Evolutionary conservation across 345 rosid genomes (phyloP), one percentile per base, ranked within the genome.

Genomic region (Syzygium grande): DNA sequence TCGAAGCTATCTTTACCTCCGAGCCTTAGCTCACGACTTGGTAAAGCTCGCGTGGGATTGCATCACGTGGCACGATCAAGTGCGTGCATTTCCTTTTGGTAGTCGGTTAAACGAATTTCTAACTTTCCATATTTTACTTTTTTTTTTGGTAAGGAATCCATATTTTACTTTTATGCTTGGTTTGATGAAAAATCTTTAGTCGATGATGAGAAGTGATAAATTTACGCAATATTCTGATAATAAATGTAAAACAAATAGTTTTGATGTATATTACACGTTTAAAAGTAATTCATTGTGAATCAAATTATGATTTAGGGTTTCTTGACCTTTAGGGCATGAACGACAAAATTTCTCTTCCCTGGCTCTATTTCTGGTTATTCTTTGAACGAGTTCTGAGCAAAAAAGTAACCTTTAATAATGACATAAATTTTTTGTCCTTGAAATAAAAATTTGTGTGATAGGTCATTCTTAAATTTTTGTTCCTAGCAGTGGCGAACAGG

Each of bases 61-160:
- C 3, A 11, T 55, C 27, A 9, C 2, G 4, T 0, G 27, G 1
- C 59, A 21, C 5, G 11, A 55, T 55, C 59, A 55, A 9, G 3
- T 55, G 27, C 22, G 12, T 21, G 12, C 27, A 55, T 55, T 55
- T 55, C 11, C 27, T 22, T 55, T 22, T 9, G 59, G 59, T 21
- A 23, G 59, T 1, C 12, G 1, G 27, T 22, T 55, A 21, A 3
- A 55, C 1, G 22, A 55, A 22, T 55, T 0, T 55, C 27, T 55
- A 55, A 55, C 22, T 22, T 22, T 55, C 11, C 27, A 55, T 55
- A 55, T 22, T 55, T 55, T 21, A 55, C 59, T 22, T 55, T 22
- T 55, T n/a, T n/a, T n/a, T n/a, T n/a, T n/a, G n/a, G n/a, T n/a
- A n/a, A n/a, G n/a, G n/a, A n/a, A n/a, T 55, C 11, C 27, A 55